phyloP scores from a whole-genome alignment of 106 monocot genomes.

The Dendrobium catenatum region DNA sequence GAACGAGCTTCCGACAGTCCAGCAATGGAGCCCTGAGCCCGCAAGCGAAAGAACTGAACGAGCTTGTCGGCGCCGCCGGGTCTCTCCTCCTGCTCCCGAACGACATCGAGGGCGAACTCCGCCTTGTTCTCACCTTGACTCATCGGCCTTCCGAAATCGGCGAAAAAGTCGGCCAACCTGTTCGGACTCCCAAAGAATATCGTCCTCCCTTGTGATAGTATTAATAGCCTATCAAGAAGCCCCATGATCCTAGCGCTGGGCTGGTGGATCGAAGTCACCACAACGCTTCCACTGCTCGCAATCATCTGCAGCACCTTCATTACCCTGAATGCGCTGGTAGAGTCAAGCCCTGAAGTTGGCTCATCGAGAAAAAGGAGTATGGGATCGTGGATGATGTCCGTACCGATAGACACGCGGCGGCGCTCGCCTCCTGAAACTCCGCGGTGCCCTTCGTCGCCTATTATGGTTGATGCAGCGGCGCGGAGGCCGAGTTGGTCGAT shows the following conservation, averaged over 20 bases:
- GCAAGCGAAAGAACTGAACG: not conserved
- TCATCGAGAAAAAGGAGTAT: constrained; percentile 43
- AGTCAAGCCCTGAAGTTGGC: constrained; percentile 54
- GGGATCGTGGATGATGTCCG: constrained; percentile 49
- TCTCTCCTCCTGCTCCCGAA: not conserved
- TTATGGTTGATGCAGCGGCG: constrained; percentile 28
- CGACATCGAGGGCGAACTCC: constrained; percentile 10
- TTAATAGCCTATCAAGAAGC: constrained; percentile 38
- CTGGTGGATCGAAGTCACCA: constrained; percentile 52
- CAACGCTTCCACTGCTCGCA: constrained; percentile 42
- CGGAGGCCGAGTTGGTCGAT: constrained; percentile 41
- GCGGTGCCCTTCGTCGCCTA: constrained; percentile 36
- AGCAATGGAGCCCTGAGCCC: not conserved
- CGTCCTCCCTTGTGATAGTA: constrained; percentile 29
- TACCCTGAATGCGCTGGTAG: constrained; percentile 33
- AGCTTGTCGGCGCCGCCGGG: not conserved
- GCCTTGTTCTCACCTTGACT: constrained; percentile 30
- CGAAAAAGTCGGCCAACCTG: constrained; percentile 33
- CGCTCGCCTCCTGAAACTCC: constrained; percentile 53
- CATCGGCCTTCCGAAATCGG: constrained; percentile 47
- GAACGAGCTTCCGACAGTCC: not conserved
- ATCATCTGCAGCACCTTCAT: constrained; percentile 45
- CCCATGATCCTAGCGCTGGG: constrained; percentile 41
- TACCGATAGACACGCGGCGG: constrained; percentile 43
- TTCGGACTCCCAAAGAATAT: constrained; percentile 24